These are phyloP conservation scores for Physcomitrellopsis africana DNA, from an alignment of 225 moss, liverwort and hornwort genomes.

Conservation along the genomic window DNA sequence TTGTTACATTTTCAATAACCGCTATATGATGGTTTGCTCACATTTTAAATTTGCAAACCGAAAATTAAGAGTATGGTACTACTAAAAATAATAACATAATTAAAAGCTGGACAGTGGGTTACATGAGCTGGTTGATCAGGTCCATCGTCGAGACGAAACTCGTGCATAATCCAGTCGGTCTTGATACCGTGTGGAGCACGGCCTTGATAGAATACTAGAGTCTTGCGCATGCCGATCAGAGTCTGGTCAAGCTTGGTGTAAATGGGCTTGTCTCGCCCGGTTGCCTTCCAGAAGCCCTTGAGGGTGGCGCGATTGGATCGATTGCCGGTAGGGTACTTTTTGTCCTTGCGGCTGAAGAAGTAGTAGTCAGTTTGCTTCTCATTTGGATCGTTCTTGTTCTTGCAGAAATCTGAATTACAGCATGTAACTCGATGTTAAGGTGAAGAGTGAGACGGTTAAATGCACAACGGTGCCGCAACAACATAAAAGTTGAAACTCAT, in stretches of 20 bases:
- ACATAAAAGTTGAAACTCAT: too few species aligned
- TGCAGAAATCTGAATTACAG: constrained; percentile 55
- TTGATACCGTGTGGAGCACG: constrained; percentile 59
- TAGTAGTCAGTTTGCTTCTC: constrained; percentile 74
- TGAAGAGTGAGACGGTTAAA: too few species aligned
- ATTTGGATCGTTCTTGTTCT: constrained; percentile 61
- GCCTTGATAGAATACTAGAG: constrained; percentile 60
- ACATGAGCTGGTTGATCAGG: constrained; percentile 43
- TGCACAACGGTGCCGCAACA: too few species aligned
- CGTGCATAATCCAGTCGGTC: constrained; percentile 73
- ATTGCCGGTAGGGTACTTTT: constrained; percentile 85
- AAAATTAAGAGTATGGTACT: too few species aligned
- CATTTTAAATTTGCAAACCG: too few species aligned
- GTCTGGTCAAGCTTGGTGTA: constrained; percentile 47
- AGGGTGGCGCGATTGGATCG: constrained; percentile 82
- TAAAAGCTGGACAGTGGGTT: too few species aligned
- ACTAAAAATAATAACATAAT: too few species aligned
- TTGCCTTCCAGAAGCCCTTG: constrained; percentile 89
- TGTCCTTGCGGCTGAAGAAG: constrained; percentile 87
- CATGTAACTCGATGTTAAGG: too few species aligned
- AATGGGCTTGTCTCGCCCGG: constrained; percentile 88
- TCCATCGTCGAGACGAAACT: constrained; percentile 62
- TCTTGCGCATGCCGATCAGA: constrained; percentile 68
- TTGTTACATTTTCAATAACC: too few species aligned
- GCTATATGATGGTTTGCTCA: too few species aligned